A percentile compares a stretch with the other conserved stretches of the same genome.
phyloP scores from a whole-genome alignment of 2,329 filamentous ascomycete species.

The Penicillium decumbens region DNA sequence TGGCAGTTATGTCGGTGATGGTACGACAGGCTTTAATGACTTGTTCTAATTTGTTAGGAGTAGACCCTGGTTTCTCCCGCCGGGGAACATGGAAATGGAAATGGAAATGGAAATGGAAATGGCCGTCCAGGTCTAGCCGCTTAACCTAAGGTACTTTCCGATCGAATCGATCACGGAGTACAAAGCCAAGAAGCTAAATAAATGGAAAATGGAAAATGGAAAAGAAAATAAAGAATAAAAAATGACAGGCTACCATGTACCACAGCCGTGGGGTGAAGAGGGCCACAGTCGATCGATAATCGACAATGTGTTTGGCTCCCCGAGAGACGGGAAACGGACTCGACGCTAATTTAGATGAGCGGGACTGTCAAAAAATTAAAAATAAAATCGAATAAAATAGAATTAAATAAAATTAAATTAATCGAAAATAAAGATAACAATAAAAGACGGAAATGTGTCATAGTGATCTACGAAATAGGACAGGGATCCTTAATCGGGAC shows the following conservation, averaged over 20 bases:
- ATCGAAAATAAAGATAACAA: neutral
- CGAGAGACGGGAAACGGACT: neutral
- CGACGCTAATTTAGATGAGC: slow-evolving; percentile 3
- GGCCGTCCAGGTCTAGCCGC: neutral
- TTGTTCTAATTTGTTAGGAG: slow-evolving; percentile 8
- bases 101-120: neutral
- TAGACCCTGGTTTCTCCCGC: slow-evolving; percentile 14
- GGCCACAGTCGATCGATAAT: slow-evolving; percentile 19
- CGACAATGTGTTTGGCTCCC: slow-evolving; percentile 9
- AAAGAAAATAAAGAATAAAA: neutral
- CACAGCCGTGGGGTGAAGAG: neutral
- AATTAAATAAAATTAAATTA: neutral
- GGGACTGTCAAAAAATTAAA: slow-evolving; percentile 4
- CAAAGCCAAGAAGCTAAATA: neutral
- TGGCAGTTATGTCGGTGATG: slow-evolving; percentile 1
- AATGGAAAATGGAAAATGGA: neutral
- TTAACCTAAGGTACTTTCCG: neutral
- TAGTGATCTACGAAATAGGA: slow-evolving; percentile 18
- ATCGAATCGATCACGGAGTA: neutral
- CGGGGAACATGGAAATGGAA: neutral
- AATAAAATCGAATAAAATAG: neutral
- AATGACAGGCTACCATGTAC: neutral
- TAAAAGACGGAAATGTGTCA: slow-evolving; percentile 2
- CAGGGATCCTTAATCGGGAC: slow-evolving; percentile 19
- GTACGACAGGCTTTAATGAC: no score